phyloP scores from a whole-genome alignment of 2,329 filamentous ascomycete genomes.

The Aspergillus pseudotamarii region DNA sequence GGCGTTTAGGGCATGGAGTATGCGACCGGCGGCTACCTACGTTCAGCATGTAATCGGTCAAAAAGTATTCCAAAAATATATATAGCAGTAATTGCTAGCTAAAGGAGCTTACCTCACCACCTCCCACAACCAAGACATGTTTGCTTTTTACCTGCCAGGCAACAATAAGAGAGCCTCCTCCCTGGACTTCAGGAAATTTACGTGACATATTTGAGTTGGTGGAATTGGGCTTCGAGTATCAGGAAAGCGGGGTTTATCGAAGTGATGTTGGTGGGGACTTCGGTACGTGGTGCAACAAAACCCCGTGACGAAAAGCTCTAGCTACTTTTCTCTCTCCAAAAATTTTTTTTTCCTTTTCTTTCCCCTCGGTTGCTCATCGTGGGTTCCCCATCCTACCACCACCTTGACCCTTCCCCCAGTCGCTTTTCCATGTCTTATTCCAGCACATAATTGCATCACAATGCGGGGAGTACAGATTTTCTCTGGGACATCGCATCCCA shows the following conservation, averaged over 20 bases:
- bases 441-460: slow-evolving; percentile 25
- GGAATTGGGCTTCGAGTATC: background rate
- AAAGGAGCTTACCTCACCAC: slow-evolving; percentile 74
- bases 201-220: slow-evolving; percentile 46
- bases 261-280: slow-evolving; percentile 9
- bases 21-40: slow-evolving; percentile 92
- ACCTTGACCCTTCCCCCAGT: slow-evolving; percentile 14
- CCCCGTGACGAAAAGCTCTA: slow-evolving; percentile 11
- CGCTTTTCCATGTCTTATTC: slow-evolving; percentile 21
- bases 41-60: background rate
- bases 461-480: slow-evolving; percentile 72
- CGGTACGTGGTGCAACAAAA: slow-evolving; percentile 19
- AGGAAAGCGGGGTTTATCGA: slow-evolving; percentile 12
- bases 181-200: slow-evolving; percentile 77
- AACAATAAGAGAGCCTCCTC: slow-evolving; percentile 88
- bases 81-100: slow-evolving; percentile 2
- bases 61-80: slow-evolving; percentile 16
- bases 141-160: slow-evolving; percentile 95
- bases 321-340: slow-evolving; percentile 6
- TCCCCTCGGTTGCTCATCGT: background rate
- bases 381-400: slow-evolving; percentile 7
- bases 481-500: slow-evolving; percentile 66
- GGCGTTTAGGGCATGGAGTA: slow-evolving; percentile 91
- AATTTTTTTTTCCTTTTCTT: slow-evolving; percentile 19
- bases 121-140: slow-evolving; percentile 87